These are phyloP conservation scores for Cyclostephanos tholiformis DNA, from an alignment of 108 stramenopile species.

Conservation along the genomic window DNA sequence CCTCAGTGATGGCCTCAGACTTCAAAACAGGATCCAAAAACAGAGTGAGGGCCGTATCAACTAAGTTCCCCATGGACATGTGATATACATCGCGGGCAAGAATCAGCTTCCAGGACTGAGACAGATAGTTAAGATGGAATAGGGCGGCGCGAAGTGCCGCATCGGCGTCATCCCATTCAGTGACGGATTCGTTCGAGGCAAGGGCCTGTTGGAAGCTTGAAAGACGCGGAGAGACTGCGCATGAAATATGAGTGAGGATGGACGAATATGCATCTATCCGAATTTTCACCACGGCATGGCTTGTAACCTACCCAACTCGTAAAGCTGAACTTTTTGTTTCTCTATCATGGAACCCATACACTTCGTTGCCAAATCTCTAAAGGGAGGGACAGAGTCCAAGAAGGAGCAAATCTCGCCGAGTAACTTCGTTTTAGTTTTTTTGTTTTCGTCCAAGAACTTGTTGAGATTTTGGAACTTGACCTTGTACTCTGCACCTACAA, in stretches of 20 bases:
- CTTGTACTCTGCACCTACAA: slow-evolving; percentile 61
- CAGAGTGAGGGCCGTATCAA: slow-evolving; percentile 64
- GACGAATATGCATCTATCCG: neutral
- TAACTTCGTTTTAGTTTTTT: slow-evolving; percentile 45
- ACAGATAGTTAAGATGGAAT: slow-evolving; percentile 75
- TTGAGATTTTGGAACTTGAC: slow-evolving; percentile 43
- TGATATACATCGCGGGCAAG: slow-evolving; percentile 60
- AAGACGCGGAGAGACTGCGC: slow-evolving; percentile 55
- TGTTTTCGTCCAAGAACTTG: slow-evolving; percentile 11
- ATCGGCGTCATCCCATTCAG: slow-evolving; percentile 87
- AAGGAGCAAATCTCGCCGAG: slow-evolving; percentile 73
- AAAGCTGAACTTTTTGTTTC: slow-evolving; percentile 64
- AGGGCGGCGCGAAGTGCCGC: slow-evolving; percentile 70
- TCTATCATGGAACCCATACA: slow-evolving; percentile 78
- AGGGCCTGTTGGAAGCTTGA: slow-evolving; percentile 55
- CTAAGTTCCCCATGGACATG: slow-evolving; percentile 70
- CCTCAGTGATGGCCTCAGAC: slow-evolving; percentile 55
- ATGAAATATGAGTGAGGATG: neutral
- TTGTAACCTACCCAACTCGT: slow-evolving; percentile 46
- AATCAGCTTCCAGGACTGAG: slow-evolving; percentile 69
- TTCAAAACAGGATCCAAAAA: slow-evolving; percentile 65
- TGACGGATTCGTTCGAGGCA: slow-evolving; percentile 66
- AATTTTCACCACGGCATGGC: no score
- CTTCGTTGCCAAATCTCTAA: slow-evolving; percentile 76
- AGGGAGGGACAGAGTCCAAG: slow-evolving; percentile 84